These are phyloP conservation scores for Phytophthora cactorum DNA, from an alignment of 352 stramenopile genomes.

Conservation along the genomic window DNA sequence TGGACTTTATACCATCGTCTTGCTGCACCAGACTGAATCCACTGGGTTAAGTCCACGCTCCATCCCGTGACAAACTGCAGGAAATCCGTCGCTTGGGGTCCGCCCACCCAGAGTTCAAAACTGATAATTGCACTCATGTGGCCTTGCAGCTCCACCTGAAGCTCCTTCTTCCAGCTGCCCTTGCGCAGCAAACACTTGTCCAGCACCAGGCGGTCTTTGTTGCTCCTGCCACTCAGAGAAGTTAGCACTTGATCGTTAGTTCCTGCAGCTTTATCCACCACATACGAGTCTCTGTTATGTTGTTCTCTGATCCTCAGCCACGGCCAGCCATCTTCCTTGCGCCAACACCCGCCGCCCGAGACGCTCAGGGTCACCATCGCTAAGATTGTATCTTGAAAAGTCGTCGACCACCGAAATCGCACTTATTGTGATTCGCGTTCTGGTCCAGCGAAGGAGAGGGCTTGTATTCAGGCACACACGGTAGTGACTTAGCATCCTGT, in stretches of 20 bases:
- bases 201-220: constrained; percentile 12
- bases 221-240: background rate
- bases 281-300: constrained; percentile 7
- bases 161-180: constrained; percentile 3
- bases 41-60: constrained; percentile 30
- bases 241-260: background rate
- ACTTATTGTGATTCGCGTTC: constrained; percentile 17
- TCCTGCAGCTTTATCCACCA: background rate
- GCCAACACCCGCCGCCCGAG: constrained; percentile 12
- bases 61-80: constrained; percentile 37
- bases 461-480: background rate
- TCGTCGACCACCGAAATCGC: constrained; percentile 24
- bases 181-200: constrained; percentile 17
- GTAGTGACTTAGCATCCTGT: background rate
- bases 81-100: constrained; percentile 16
- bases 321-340: constrained; percentile 2
- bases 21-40: constrained; percentile 18
- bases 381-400: constrained; percentile 12
- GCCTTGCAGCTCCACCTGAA: constrained; percentile 7
- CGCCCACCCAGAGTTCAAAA: constrained; percentile 26
- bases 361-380: constrained; percentile 17
- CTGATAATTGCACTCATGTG: background rate
- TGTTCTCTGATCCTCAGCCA: constrained; percentile 6
- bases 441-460: constrained; percentile 8
- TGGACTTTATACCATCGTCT: constrained; percentile 28